These are phyloP conservation scores for Phytophthora boehmeriae DNA, from an alignment of 352 stramenopile genomes.

Conservation along the genomic window DNA sequence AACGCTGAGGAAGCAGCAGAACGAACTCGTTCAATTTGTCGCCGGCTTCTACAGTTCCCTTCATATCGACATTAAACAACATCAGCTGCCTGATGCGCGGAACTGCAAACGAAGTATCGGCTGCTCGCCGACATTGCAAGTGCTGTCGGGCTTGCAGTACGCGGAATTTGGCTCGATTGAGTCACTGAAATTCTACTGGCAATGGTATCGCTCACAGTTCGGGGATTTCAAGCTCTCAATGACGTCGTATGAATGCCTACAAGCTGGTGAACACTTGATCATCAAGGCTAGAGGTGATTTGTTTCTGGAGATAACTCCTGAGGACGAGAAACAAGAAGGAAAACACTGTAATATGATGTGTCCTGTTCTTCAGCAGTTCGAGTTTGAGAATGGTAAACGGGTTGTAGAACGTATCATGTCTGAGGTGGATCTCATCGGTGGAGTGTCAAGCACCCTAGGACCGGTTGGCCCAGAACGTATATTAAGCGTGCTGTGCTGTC, in stretches of 20 bases:
- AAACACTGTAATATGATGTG: constrained; percentile 22
- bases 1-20: too few relatives aligned
- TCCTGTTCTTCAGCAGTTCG: too few relatives aligned
- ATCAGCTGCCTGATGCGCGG: constrained; percentile 2
- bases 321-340: constrained; percentile 2
- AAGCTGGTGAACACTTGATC: constrained; percentile 42
- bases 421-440: constrained; percentile 51
- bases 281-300: constrained; percentile 34
- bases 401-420: constrained; percentile 51
- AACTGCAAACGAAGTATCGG: constrained; percentile 6
- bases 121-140: constrained; percentile 32
- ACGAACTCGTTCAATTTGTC: too few relatives aligned
- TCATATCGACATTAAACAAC: constrained; percentile 6
- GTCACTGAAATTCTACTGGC: constrained; percentile 44
- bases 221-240: constrained; percentile 45
- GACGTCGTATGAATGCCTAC: constrained; percentile 32
- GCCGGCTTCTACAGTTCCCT: too few relatives aligned
- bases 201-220: constrained; percentile 50
- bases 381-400: too few relatives aligned
- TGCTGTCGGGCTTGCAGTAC: constrained; percentile 31
- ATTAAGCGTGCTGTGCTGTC: too few relatives aligned
- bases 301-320: constrained; percentile 21
- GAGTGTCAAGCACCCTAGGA: constrained; percentile 12
- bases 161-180: constrained; percentile 48
- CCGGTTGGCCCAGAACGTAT: too few relatives aligned